Evolutionary conservation across 495 filamentous ascomycete species (phyloP).

Genomic region (Aspergillus bridgeri): DNA sequence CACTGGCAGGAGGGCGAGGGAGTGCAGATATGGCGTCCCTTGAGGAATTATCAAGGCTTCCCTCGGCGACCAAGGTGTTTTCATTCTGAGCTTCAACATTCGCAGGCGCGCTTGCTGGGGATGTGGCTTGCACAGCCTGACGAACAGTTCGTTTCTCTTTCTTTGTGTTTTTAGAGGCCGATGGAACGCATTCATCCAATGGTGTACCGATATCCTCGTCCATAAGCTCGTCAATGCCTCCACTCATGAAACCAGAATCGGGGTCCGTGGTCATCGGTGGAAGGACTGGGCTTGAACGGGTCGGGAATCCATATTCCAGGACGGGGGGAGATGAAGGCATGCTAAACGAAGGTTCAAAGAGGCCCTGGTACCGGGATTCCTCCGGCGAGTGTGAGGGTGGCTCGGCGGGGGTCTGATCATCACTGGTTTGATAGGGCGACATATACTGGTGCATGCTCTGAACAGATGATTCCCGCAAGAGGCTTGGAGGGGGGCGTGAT

Average conservation of each 20-base stretch:
- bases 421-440: constrained; percentile 48
- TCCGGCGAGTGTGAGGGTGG: constrained; percentile 41
- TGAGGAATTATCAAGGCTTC: constrained; percentile 11
- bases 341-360: constrained; percentile 49
- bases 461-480: constrained; percentile 44
- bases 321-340: constrained; percentile 81
- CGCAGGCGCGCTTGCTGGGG: constrained; percentile 24
- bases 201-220: constrained; percentile 48
- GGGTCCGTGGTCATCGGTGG: constrained; percentile 57
- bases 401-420: constrained; percentile 32
- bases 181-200: constrained; percentile 29
- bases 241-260: constrained; percentile 83
- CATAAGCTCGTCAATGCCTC: constrained; percentile 57
- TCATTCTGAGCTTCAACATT: constrained; percentile 23
- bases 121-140: constrained; percentile 32
- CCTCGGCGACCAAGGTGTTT: constrained; percentile 18
- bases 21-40: constrained; percentile 19
- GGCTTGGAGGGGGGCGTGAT: constrained; percentile 30
- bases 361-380: constrained; percentile 43
- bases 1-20: constrained; percentile 26
- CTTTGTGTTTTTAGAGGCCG: constrained; percentile 34
- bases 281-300: constrained; percentile 70
- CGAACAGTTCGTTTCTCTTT: constrained; percentile 41
- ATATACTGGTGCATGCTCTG: constrained; percentile 34
- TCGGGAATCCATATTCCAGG: constrained; percentile 52